Evolutionary conservation across 2,329 filamentous ascomycete species (phyloP), one percentile per base, ranked within the genome.

Genomic region (Didymella arachidicola): DNA sequence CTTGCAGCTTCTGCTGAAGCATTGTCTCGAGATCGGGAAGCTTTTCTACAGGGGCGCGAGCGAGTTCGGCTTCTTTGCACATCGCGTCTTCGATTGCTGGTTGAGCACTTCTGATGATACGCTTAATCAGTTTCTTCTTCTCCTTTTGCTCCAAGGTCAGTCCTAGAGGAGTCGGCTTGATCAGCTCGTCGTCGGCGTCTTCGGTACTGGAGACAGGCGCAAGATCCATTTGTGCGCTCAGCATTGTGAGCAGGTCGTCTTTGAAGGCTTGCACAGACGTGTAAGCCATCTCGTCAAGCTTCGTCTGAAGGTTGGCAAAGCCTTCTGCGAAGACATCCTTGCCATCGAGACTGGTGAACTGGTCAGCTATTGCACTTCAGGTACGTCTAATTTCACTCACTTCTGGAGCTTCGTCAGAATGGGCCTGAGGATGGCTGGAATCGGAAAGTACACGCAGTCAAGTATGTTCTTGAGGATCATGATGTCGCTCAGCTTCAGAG

Each of bases 401-500:
- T 82, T 82, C 71, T 91, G 84, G 10, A 92, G 92, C 78, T 90
- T 92, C 39, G 93, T 89, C 48, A 97, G 81, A 27, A 95, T 89
- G 4, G 91, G 89, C 71, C 84, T 85, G 22, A 99, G 83, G 49
- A 96, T 79, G 67, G 88, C 88, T 55, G 89, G 85, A 14, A 97
- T 86, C 0, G 95, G 95, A 66, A 98, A 97, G 78, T 98, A 99
- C 67, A 96, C 89, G 34, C 87, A 89, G 74, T 98, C 90, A 29
- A 98, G 86, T 70, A 97, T 89, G 60, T 89, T 87, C 66, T 87
- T 87, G 68, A 98, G 86, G 48, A 93, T 81, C 72, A 91, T 86
- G 14, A 88, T 88, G 56, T 91, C 89, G 60, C 92, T 86, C 22
- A 96, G 81, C 76, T 96, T 96, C 65, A 87, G 80, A 46, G 82